Evolutionary conservation across 208 protist genomes (phyloP), one percentile per base, ranked within the genome.

Genomic region (Leishmania amazonensis): DNA sequence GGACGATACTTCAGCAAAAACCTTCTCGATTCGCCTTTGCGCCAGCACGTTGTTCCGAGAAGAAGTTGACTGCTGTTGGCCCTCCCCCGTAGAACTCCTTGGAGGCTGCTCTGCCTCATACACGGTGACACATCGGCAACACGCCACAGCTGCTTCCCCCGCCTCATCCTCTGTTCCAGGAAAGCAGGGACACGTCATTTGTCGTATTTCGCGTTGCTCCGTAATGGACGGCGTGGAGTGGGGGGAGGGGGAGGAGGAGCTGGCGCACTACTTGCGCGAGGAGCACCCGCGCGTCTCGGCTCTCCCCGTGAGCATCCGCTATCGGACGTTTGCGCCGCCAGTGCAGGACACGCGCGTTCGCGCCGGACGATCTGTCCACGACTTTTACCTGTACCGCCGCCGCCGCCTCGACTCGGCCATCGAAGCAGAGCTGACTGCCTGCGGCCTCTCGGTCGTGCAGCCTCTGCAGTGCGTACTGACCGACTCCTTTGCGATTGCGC

Each of bases 401-500:
- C 78, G 86, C 28, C 79, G 83, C 49, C 84, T 86, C 75, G 83
- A 87, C 60, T 49, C 78, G 1, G 38, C 31, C 31, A 68, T 76
- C 13, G 79, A 89, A 53, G 78, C 85, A 67, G 81, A 85, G 76
- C 17, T 81, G 75, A 47, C 75, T n/a, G 81, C 62, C 21, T 75
- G 68, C 65, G 82, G 77, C 9, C 76, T 53, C 40, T 60, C 65
- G 42, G 81, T 85, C 35, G 83, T 85, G 58, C 82, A 77, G 49
- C 86, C 88, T 4, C 76, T 95, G 60, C 83, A 87, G 54, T 83
- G 80, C 8, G 78, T 88, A 28, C 49, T 89, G 71, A 67, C 70
- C 1, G 86, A 88, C 83, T 79, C 88, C 84, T 91, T 97, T 42
- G 88, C 88, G 17, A 79, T 93, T 65, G 85, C 93, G 53, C 85